Percentiles rank a stretch among this genome's conserved stretches.
phyloP scores from a whole-genome alignment of 73 alveolate species.

The Paramecium tetraurelia region DNA sequence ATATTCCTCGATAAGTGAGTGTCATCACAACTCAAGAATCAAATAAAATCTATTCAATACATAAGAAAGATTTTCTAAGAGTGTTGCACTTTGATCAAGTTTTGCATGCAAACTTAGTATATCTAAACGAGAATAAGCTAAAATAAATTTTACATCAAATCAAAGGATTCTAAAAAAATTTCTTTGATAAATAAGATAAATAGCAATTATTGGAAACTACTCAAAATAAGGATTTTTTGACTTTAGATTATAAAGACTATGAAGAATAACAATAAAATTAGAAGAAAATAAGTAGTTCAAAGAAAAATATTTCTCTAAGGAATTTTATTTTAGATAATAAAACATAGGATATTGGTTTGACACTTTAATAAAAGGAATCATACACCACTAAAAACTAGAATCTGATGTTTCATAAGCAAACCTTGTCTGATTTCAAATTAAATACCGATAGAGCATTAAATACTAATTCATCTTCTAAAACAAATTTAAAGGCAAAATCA shows the following conservation, averaged over 20 bases:
- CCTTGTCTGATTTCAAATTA: background rate
- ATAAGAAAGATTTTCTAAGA: slow-evolving; percentile 18
- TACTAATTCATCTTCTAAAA: background rate
- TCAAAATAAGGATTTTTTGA: background rate
- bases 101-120: background rate
- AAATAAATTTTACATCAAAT: background rate
- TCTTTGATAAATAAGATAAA: background rate
- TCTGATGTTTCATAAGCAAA: background rate
- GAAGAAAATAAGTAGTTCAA: slow-evolving; percentile 1
- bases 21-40: background rate
- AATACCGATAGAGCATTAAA: background rate
- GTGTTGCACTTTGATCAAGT: background rate
- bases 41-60: background rate
- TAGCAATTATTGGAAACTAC: background rate
- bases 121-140: background rate
- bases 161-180: background rate
- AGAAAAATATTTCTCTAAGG: background rate
- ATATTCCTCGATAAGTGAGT: background rate
- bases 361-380: background rate
- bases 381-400: background rate
- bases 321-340: background rate
- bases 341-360: background rate
- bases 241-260: background rate
- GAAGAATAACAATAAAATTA: background rate
- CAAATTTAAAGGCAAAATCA: background rate